Evolutionary conservation across 2,329 filamentous ascomycete species (phyloP), one percentile per base, ranked within the genome.

Genomic region (Stromatinia cepivora): DNA sequence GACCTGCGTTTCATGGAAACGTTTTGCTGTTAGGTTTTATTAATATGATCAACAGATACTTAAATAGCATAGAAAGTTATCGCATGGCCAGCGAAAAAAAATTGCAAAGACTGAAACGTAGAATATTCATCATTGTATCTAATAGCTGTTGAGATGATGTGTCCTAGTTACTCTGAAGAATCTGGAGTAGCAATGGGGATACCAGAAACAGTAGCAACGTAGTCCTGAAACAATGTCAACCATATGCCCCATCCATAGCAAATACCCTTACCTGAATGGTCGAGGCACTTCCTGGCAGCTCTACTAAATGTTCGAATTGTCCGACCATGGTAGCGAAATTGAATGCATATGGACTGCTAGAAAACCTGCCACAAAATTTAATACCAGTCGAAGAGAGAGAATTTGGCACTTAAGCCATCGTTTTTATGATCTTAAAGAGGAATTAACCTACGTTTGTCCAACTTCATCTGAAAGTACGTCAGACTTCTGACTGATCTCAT

Each of bases 241-340:
- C 28, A 22, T 39, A 17, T 53, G n/a, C 20, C 20, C 53, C 1
- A 5, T 52, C 28, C 20, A 36, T 20, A 20, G 34, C 9, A 39
- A 10, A 31, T 22, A 34, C 4, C 22, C 56, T 53, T 62, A 68
- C 66, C 25, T 63, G 45, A 28, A 53, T 62, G 4, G 15, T 68
- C 31, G 66, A 42, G 20, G 53, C 31, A 36, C 22, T 36, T n/a
- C 66, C 56, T 31, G 66, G 57, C 20, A 62, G 39, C 66, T 68
- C 56, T 31, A 68, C 50, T 45, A 62, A 42, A 31, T 68, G 34
- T 48, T 68, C 66, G 7, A 68, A 62, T 31, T 34, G 25, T 8
- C 66, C 56, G n/a, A 25, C 17, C 57, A 68, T 68, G 20, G 56
- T 42, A 20, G 56, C 66, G 20, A 68, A 68, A 31, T 68, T 68